Percentiles rank a stretch among this genome's conserved stretches.
These are phyloP conservation scores for Metarhizium brunneum DNA, from an alignment of 2,329 filamentous ascomycete species.

Conservation along the genomic window DNA sequence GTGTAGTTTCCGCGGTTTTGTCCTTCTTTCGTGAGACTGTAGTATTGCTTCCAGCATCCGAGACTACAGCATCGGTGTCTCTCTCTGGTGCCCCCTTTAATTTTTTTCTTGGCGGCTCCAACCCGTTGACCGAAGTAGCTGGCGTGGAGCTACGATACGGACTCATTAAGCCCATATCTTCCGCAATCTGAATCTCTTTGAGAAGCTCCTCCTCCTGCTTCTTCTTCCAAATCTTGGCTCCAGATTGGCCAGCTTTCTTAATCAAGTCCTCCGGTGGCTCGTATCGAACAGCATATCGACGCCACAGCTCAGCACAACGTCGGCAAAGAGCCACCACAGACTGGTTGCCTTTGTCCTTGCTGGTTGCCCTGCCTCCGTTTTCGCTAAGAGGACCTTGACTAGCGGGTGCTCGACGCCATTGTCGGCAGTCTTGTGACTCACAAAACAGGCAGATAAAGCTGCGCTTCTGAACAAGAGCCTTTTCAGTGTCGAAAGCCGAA, in stretches of 20 bases:
- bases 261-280: slow-evolving; percentile 86
- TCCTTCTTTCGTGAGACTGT: slow-evolving; percentile 50
- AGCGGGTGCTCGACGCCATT: slow-evolving; percentile 86
- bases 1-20: slow-evolving; percentile 43
- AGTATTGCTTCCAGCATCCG: slow-evolving; percentile 34
- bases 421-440: slow-evolving; percentile 64
- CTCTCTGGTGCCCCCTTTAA: slow-evolving; percentile 47
- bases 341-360: slow-evolving; percentile 69
- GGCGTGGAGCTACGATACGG: slow-evolving; percentile 34
- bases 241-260: slow-evolving; percentile 74
- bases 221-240: slow-evolving; percentile 76
- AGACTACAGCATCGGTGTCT: slow-evolving; percentile 36
- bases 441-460: slow-evolving; percentile 94
- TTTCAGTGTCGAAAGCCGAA: slow-evolving; percentile 87
- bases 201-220: slow-evolving; percentile 87
- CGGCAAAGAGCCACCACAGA: slow-evolving; percentile 78
- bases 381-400: slow-evolving; percentile 63
- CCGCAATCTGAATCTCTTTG: slow-evolving; percentile 58
- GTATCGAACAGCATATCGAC: slow-evolving; percentile 91
- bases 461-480: slow-evolving; percentile 69
- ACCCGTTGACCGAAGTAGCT: slow-evolving; percentile 17
- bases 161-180: slow-evolving; percentile 43
- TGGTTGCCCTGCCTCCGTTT: slow-evolving; percentile 41
- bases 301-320: slow-evolving; percentile 87
- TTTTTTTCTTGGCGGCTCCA: slow-evolving; percentile 56